Percentiles rank a stretch among this genome's conserved stretches.
phyloP scores from a whole-genome alignment of 805 yeast genomes.

The Komagataella mondaviorum region DNA sequence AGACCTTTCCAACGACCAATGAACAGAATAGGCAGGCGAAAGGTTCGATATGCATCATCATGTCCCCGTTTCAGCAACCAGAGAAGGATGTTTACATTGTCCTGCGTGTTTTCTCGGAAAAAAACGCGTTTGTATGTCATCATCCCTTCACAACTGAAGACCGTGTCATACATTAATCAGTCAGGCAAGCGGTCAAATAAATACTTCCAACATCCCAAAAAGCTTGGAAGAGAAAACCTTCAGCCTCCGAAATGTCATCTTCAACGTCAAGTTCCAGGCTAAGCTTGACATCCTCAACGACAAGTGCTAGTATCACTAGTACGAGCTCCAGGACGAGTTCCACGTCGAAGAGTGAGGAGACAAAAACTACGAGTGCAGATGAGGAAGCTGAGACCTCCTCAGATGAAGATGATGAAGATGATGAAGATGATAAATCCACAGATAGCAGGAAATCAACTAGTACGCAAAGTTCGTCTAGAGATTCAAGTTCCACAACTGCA shows the following conservation, averaged over 20 bases:
- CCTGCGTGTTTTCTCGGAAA: not conserved
- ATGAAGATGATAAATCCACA: not conserved
- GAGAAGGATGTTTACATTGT: not conserved
- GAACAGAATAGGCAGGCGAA: not conserved
- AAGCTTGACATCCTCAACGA: not conserved
- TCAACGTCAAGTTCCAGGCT: not conserved
- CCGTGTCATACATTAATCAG: not conserved
- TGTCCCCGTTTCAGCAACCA: not conserved
- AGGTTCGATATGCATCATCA: not conserved
- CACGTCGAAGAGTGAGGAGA: not conserved
- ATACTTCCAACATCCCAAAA: not conserved
- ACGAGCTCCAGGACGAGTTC: not conserved
- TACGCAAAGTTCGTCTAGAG: too few relatives aligned
- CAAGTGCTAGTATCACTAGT: not conserved
- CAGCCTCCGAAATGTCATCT: not conserved
- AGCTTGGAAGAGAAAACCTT: not conserved
- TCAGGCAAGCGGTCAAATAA: not conserved
- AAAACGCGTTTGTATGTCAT: not conserved
- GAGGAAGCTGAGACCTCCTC: not conserved
- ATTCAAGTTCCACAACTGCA: too few relatives aligned
- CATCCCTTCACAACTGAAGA: not conserved
- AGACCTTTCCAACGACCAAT: not conserved
- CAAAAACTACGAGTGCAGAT: not conserved
- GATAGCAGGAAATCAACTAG: not conserved
- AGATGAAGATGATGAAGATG: not conserved